Percentiles rank a stretch among this genome's conserved stretches.
These are phyloP conservation scores for Trichocomaceae sp. DNA, from an alignment of 2,329 filamentous ascomycete species.

Conservation along the genomic window DNA sequence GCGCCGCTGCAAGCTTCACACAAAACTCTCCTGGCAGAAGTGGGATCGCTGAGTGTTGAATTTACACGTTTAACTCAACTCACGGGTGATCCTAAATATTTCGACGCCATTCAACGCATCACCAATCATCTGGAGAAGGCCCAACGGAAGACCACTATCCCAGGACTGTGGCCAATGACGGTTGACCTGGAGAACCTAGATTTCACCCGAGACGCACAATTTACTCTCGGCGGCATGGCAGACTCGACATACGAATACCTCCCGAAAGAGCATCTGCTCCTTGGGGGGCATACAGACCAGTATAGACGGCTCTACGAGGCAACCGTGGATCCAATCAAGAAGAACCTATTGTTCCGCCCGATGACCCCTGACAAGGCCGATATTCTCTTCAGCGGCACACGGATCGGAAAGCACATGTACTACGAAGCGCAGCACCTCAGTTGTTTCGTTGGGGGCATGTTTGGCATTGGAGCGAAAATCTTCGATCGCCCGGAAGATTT, in stretches of 20 bases:
- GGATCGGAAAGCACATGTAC: conserved; percentile 20
- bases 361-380: conserved; percentile 36
- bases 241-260: conserved; percentile 48
- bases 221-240: conserved; percentile 41
- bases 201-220: conserved; percentile 27
- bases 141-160: conserved; percentile 63
- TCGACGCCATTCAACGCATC: conserved; percentile 80
- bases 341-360: conserved; percentile 39
- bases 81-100: conserved; percentile 74
- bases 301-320: conserved; percentile 40
- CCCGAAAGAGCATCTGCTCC: conserved; percentile 43
- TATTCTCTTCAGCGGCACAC: conserved; percentile 36
- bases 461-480: conserved; percentile 53
- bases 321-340: conserved; percentile 33
- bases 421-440: conserved; percentile 50
- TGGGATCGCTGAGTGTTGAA: conserved; percentile 79
- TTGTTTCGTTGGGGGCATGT: conserved; percentile 58
- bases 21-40: conserved; percentile 62
- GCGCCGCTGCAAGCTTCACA: conserved; percentile 26
- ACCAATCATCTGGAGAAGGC: conserved; percentile 69
- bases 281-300: conserved; percentile 36
- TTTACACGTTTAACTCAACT: conserved; percentile 85
- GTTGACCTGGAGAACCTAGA: conserved; percentile 51
- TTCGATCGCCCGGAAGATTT: conserved; percentile 51
- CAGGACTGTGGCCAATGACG: conserved; percentile 72